phyloP scores from a whole-genome alignment of 306 rosid species.

The Dalbergia cultrata region DNA sequence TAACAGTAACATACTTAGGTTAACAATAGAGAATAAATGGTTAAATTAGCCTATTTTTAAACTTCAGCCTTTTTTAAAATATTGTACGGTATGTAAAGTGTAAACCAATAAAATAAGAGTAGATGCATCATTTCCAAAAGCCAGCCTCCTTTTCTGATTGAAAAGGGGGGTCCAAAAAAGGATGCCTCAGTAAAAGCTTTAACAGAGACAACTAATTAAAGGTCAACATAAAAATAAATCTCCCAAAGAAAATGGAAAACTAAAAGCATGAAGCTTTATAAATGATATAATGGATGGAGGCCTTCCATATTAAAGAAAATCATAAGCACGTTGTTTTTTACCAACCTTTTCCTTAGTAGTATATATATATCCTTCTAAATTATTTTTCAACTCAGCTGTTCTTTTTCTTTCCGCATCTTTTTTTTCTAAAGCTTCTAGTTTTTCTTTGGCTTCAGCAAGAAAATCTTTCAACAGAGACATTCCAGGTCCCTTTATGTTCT shows the following conservation, averaged over 20 bases:
- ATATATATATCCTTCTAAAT: slow-evolving; percentile 92
- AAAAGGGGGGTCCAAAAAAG: not conserved
- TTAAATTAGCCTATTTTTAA: slow-evolving; percentile 20
- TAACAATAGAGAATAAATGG: slow-evolving; percentile 21
- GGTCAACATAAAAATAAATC: slow-evolving; percentile 21
- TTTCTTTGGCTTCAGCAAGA: slow-evolving; percentile 79
- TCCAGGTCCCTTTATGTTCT: slow-evolving; percentile 72
- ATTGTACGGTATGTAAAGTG: not conserved
- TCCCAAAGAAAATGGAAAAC: slow-evolving; percentile 12
- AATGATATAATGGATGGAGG: slow-evolving; percentile 31
- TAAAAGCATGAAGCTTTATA: not conserved
- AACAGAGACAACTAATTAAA: slow-evolving; percentile 28
- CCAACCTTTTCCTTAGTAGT: slow-evolving; percentile 93
- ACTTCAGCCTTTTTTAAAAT: not conserved
- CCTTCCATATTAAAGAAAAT: slow-evolving; percentile 23
- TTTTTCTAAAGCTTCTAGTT: slow-evolving; percentile 77
- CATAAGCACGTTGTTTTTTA: slow-evolving; percentile 29
- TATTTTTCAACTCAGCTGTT: slow-evolving; percentile 92
- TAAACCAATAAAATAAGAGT: slow-evolving; percentile 28
- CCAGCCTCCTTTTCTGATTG: not conserved
- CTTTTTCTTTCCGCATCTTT: slow-evolving; percentile 94
- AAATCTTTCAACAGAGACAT: slow-evolving; percentile 73
- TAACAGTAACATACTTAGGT: not conserved
- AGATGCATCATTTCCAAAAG: slow-evolving; percentile 6
- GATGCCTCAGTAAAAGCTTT: slow-evolving; percentile 13